Evolutionary conservation across 768 basidiomycete genomes (phyloP).

Genomic region (Polyporus arcularius): DNA sequence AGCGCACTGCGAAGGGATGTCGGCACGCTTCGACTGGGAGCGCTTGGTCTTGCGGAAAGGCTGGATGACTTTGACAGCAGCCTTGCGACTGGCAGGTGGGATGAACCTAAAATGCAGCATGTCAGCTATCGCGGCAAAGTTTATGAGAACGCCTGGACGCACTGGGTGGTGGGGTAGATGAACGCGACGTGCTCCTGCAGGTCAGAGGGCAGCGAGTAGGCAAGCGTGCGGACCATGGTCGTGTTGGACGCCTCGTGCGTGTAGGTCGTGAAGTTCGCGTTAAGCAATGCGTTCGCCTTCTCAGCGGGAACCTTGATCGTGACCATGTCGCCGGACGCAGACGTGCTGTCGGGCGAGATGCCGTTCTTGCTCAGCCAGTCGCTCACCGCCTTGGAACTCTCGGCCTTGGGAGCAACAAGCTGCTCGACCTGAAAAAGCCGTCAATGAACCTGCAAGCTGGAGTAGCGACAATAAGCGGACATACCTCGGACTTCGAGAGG

Average conservation of each 20-base stretch:
- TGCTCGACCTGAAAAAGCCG: not conserved
- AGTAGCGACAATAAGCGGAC: not conserved
- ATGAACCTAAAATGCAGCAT: constrained; percentile 8
- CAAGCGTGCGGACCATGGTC: constrained; percentile 35
- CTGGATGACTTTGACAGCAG: constrained; percentile 1
- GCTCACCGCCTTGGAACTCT: constrained; percentile 27
- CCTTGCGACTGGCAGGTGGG: constrained; percentile 11
- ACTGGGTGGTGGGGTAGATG: constrained; percentile 35
- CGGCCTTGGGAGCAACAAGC: constrained; percentile 20
- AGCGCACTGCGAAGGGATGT: constrained; percentile 23
- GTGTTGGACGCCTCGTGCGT: constrained; percentile 32
- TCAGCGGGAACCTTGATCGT: constrained; percentile 29
- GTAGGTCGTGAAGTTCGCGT: constrained; percentile 36
- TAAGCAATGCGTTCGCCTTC: constrained; percentile 37
- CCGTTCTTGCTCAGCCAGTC: constrained; percentile 30
- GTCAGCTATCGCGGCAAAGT: not conserved
- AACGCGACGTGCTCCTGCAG: constrained; percentile 32
- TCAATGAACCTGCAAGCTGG: not conserved
- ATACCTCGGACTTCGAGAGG: constrained; percentile 15
- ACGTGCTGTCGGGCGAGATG: constrained; percentile 24
- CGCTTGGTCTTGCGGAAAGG: not conserved
- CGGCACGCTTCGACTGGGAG: constrained; percentile 1
- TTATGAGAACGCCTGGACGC: not conserved
- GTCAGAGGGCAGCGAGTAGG: constrained; percentile 37
- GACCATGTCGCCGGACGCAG: constrained; percentile 38